Base-by-base conservation (phyloP, 1,284 basidiomycete species). In the Trichosporon asahii region DNA sequence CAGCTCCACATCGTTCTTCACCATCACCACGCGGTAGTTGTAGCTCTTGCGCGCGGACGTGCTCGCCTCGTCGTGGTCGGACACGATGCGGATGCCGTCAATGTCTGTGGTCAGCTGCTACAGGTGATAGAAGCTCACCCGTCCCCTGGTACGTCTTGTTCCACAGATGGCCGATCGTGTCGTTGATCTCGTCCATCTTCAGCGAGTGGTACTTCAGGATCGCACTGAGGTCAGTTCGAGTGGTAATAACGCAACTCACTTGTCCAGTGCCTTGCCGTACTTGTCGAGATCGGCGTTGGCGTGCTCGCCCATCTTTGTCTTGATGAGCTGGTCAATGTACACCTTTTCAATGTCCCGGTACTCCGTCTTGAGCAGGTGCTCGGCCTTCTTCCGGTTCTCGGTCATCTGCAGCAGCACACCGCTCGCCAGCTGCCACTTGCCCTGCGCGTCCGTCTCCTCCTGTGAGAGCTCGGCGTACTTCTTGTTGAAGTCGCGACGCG, bases 171-270 rank as follows among this genome's bases (percentile, higher is more conserved):
- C 91, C 90, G 89, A 97, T 97, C 25, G 90, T 95, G 77, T 96
- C 94, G 78, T 99, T 99, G 78, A 99, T 95, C 86, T 99, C 97
- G 82, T 95, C 94, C 97, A 99, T 98, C 85, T 99, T 99, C 79
- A 98, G 88, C n/a, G 91, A 86, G 79, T 99, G 97, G 79, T 97
- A 99, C 82, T 93, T 93, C 91, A 99, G 95, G 83, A 99, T 98
- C 60, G 95, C 96, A 76, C 94, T 95, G 72, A 11, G n/a, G 63
- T 70, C 67, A 67, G 61, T 6, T 37, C 11, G 4, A 18, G 66
- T 9, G 18, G 67, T 27, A 25, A 44, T 31, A 37, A 37, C 0
- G 25, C 15, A 65, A 82, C 89, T 79, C 77, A 94, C 95, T 92
- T 93, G 85, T 98, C 95, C 61, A 98, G 84, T 0, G 95, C 97